Base-by-base conservation (phyloP, 495 filamentous ascomycete genomes). In the Xylaria cubensis region DNA sequence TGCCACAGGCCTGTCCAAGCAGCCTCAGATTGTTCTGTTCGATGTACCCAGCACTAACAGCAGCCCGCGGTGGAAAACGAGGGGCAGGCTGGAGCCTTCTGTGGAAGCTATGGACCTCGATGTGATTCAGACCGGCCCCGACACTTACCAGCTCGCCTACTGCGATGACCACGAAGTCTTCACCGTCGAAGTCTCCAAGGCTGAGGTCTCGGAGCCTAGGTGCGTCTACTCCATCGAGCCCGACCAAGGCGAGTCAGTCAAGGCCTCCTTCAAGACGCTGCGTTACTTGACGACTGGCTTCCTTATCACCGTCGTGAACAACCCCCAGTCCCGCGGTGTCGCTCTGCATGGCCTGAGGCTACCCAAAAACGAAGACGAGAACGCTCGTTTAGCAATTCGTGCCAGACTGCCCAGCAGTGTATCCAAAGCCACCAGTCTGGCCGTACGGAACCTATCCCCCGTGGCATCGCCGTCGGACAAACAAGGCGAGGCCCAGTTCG, bases 41-140 rank as follows among this genome's bases (percentile, higher is more conserved):
- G 84, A 89, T 79, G 88, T 89, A n/a, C 88, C 87, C 46, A 79
- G 85, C 34, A 78, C 84, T 41, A 85, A 83, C 17, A 87, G 88
- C 17, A 87, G 88, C 24, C 78, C 80, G 53, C 80, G 86, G 42
- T 84, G 88, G n/a, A 90, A 91, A 77, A 80, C 91, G 17, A 87
- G 91, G 74, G 89, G 89, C 13, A 88, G 89, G 56, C 88, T 97
- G 58, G 84, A 88, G n/a, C 84, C 91, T 44, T 81, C 80, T 10
- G 86, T 90, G 75, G 94, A 98, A 82, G 93, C 91, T 29, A 91
- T 89, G 79, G 96, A 98, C 82, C 74, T 97, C 59, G 94, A 97
- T 78, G 88, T 97, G 42, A 83, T 88, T 26, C 88, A 89, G 72
- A 86, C 84, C 17, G 85, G 84, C 39, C 80, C 85, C 26, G 87